phyloP scores from a whole-genome alignment of 164 flowering plant genomes.

The Houttuynia cordata region DNA sequence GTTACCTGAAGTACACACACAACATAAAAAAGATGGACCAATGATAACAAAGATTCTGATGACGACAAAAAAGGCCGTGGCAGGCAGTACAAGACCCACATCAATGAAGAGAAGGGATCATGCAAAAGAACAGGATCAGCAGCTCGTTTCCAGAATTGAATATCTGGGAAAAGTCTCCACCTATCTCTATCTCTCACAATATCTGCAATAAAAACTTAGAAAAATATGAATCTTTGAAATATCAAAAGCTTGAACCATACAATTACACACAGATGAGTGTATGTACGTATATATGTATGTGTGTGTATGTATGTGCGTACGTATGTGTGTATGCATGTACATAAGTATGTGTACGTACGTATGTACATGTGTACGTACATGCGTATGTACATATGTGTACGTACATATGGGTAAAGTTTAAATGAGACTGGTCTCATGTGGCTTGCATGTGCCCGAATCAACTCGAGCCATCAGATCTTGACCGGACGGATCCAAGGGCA shows the following conservation, averaged over 20 bases:
- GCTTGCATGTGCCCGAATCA: too few relatives aligned
- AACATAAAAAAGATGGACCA: slow-evolving; percentile 72
- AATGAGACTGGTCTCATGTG: too few relatives aligned
- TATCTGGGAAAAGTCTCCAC: slow-evolving; percentile 37
- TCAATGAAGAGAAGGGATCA: slow-evolving; percentile 91
- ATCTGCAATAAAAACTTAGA: slow-evolving; percentile 6
- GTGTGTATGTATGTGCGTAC: too few relatives aligned
- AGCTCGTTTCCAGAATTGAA: slow-evolving; percentile 63
- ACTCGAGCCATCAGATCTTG: too few relatives aligned
- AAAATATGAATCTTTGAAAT: background rate
- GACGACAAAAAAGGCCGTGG: slow-evolving; percentile 57
- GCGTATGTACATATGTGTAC: too few relatives aligned
- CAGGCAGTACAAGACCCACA: slow-evolving; percentile 89
- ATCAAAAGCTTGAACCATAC: background rate
- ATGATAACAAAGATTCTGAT: slow-evolving; percentile 46
- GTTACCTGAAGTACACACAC: slow-evolving; percentile 70
- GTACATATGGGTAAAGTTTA: too few relatives aligned
- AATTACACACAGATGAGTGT: too few relatives aligned
- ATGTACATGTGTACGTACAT: too few relatives aligned
- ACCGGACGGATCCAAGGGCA: too few relatives aligned
- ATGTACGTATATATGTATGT: too few relatives aligned
- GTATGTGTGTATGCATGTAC: too few relatives aligned
- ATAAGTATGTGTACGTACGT: too few relatives aligned
- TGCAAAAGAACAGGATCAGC: slow-evolving; percentile 68
- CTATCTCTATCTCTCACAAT: slow-evolving; percentile 33